phyloP scores from a whole-genome alignment of 441 rosid species.

The Francoa sonchifolia region DNA sequence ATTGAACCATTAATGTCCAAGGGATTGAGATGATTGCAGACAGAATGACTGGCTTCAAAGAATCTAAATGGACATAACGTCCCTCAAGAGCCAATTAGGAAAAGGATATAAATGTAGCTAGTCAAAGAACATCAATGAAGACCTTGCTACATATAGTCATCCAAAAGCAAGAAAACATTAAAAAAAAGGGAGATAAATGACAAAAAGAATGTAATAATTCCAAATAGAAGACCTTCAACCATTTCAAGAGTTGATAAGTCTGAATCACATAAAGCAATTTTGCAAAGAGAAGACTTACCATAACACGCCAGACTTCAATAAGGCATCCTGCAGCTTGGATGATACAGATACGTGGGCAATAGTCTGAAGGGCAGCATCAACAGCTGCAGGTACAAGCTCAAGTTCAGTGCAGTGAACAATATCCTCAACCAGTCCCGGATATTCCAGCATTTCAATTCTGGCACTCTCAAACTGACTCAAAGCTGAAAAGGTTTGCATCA shows the following conservation, averaged over 20 bases:
- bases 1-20: too few relatives aligned
- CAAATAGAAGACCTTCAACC: too few relatives aligned
- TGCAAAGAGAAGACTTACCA: constrained; percentile 48
- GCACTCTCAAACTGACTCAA: constrained; percentile 94
- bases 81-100: too few relatives aligned
- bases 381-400: constrained; percentile 90
- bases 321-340: constrained; percentile 67
- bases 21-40: too few relatives aligned
- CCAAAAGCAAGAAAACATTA: too few relatives aligned
- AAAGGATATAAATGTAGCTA: too few relatives aligned
- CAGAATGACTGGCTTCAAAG: too few relatives aligned
- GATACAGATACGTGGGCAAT: constrained; percentile 79
- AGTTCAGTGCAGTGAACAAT: constrained; percentile 96
- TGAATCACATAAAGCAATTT: not conserved
- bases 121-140: too few relatives aligned
- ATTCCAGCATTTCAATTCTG: constrained; percentile 65
- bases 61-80: too few relatives aligned
- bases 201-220: not conserved
- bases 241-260: too few relatives aligned
- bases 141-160: too few relatives aligned
- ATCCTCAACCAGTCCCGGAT: constrained; percentile 71
- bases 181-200: too few relatives aligned
- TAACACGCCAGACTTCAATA: constrained; percentile 84
- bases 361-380: constrained; percentile 88
- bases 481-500: constrained; percentile 80